Conservation (phyloP, 257 asterid species). For the Ehretia macrophylla region DNA sequence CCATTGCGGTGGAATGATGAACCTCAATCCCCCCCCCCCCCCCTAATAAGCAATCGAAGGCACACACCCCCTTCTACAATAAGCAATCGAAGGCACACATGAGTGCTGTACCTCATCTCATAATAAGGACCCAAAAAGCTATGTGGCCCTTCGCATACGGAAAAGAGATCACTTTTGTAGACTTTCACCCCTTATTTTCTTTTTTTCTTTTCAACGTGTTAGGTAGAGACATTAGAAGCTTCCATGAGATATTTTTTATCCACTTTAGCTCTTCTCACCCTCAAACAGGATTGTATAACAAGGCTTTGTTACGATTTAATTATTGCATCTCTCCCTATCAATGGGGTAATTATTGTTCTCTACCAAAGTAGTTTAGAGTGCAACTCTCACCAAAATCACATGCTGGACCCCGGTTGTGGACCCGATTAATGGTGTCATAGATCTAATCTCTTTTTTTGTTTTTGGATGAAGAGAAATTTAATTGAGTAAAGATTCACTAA, state of each 20-base stretch:
- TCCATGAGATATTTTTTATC: slow-evolving; percentile 29
- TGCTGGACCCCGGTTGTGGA: slow-evolving; percentile 18
- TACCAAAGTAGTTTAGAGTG: slow-evolving; percentile 17
- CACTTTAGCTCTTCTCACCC: slow-evolving; percentile 12
- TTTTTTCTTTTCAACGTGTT: slow-evolving; percentile 44
- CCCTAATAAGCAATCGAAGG: not conserved
- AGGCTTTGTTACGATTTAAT: too few relatives aligned
- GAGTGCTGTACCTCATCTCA: not conserved
- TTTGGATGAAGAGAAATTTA: too few relatives aligned
- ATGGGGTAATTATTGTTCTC: slow-evolving; percentile 21
- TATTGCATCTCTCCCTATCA: slow-evolving; percentile 21
- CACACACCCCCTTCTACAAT: too few relatives aligned
- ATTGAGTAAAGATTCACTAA: too few relatives aligned
- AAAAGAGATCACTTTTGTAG: slow-evolving; percentile 27
- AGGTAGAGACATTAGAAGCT: slow-evolving; percentile 72
- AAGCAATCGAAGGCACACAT: not conserved
- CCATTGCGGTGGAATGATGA: not conserved
- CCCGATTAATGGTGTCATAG: not conserved
- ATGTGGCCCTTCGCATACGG: slow-evolving; percentile 37
- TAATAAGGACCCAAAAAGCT: not conserved
- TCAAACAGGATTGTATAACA: slow-evolving; percentile 12
- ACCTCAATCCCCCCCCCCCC: not conserved
- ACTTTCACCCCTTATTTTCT: slow-evolving; percentile 11
- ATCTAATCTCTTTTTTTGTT: too few relatives aligned
- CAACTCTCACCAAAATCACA: slow-evolving; percentile 42